Base-by-base conservation (phyloP, 164 flowering plant genomes). In the Dillenia suffruticosa region DNA sequence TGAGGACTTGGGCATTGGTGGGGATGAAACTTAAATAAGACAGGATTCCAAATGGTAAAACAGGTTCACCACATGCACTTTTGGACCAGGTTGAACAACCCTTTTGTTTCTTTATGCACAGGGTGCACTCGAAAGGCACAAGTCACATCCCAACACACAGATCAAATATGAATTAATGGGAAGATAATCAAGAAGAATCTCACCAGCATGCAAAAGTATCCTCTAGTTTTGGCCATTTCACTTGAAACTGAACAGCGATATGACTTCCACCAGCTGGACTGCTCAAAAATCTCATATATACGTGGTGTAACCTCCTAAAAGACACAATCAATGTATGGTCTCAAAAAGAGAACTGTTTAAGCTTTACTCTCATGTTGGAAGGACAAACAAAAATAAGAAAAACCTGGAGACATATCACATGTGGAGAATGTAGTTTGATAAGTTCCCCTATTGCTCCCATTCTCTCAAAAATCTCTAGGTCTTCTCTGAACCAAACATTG, bases 401-500 rank as follows among this genome's bases (percentile, higher is more conserved):
- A 59, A 88, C 99, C 99, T 95, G 99, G 60, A 95, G 79, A 70
- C 97, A 88, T n/a, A 92, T 88, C 56, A 92, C 8, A 70, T 95
- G 89, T 0, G 99, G 99, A 9, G 79, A 74, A 70, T 92, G 84
- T 70, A 79, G 72, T 58, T 80, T 80, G 68, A 95, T 83, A 61
- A 91, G 89, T 54, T 84, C 81, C 24, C 97, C 97, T 14, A 95
- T 54, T 43, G 94, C 87, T 77, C 76, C 75, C 97, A 95, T 95
- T 77, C 99, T 89, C 62, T 74, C 66, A 51, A 70, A 68, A 75
- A 92, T 11, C 79, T 92, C 97, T 69, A 95, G 45, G 68, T 95
- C 97, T 69, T 91, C 97, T 12, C 89, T 76, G 51, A 95, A 95
- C 99, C 97, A 95, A 57, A 95, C 86, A 71, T 95, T 95, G 57